These are phyloP conservation scores for Escovopsis sp. DNA, from an alignment of 2,329 filamentous ascomycete genomes.

Conservation along the genomic window DNA sequence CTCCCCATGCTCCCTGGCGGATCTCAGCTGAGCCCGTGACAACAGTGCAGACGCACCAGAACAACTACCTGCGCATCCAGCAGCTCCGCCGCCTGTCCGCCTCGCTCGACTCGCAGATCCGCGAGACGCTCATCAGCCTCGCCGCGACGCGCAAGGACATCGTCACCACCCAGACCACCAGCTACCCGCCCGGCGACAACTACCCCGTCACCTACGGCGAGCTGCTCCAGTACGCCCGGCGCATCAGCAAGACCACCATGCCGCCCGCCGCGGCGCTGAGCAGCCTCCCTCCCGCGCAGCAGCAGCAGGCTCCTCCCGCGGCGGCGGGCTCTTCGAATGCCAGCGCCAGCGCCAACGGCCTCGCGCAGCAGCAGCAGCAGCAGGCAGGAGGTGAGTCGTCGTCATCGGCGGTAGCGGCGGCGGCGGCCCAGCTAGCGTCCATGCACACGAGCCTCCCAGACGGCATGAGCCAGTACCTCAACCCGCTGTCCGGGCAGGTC, in stretches of 20 bases:
- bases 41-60: slow-evolving; percentile 58
- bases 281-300: slow-evolving; percentile 16
- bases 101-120: slow-evolving; percentile 57
- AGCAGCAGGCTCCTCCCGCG: slow-evolving; percentile 17
- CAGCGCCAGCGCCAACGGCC: slow-evolving; percentile 20
- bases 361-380: slow-evolving; percentile 16
- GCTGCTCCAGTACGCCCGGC: slow-evolving; percentile 62
- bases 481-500: slow-evolving; percentile 39
- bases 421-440: slow-evolving; percentile 7
- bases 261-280: slow-evolving; percentile 44
- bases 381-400: too few species aligned
- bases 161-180: slow-evolving; percentile 44
- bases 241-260: slow-evolving; percentile 67
- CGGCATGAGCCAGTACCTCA: slow-evolving; percentile 33
- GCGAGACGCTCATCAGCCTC: slow-evolving; percentile 53
- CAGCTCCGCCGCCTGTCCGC: slow-evolving; percentile 51
- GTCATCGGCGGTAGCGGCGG: too few species aligned
- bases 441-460: slow-evolving; percentile 32
- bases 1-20: neutral
- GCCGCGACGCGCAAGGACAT: slow-evolving; percentile 62
- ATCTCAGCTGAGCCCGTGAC: neutral
- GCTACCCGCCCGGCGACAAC: slow-evolving; percentile 34
- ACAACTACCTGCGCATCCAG: slow-evolving; percentile 55
- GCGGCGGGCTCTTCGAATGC: slow-evolving; percentile 19
- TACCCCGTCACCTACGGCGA: slow-evolving; percentile 54